phyloP scores from a whole-genome alignment of 2,329 filamentous ascomycete genomes.

The Ascocoryne sarcoides region DNA sequence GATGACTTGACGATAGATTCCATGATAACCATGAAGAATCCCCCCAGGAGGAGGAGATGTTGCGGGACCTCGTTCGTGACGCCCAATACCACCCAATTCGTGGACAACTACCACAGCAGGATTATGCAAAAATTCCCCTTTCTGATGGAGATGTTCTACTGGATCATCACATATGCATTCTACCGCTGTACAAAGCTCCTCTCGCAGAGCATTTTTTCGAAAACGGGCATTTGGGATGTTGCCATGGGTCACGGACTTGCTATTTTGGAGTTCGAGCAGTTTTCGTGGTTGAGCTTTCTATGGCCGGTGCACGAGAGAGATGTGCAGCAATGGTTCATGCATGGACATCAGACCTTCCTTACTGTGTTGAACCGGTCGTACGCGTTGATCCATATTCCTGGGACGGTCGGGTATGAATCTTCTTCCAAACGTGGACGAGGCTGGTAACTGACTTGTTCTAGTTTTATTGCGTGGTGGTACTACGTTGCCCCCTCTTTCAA shows the following conservation, averaged over 20 bases:
- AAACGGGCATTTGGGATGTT: conserved; percentile 42
- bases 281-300: conserved; percentile 39
- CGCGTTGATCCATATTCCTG: conserved; percentile 51
- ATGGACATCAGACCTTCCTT: conserved; percentile 42
- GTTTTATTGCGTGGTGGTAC: conserved; percentile 57
- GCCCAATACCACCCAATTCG: conserved; percentile 54
- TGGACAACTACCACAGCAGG: conserved; percentile 49
- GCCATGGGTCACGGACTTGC: conserved; percentile 46
- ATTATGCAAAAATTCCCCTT: conserved; percentile 59
- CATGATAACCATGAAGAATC: conserved; percentile 25
- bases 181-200: conserved; percentile 24
- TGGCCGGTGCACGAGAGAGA: conserved; percentile 44
- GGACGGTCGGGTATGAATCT: conserved; percentile 43
- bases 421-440: neutral
- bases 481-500: conserved; percentile 43
- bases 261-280: conserved; percentile 46
- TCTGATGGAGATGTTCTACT: conserved; percentile 59
- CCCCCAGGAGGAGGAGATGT: conserved; percentile 41
- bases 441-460: conserved; percentile 23
- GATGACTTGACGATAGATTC: conserved; percentile 16
- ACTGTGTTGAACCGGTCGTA: conserved; percentile 50
- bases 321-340: conserved; percentile 49
- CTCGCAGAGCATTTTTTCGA: conserved; percentile 28
- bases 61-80: conserved; percentile 42
- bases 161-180: conserved; percentile 42